phyloP scores from a whole-genome alignment of 495 filamentous ascomycete species.

The Lophium mytilinum region DNA sequence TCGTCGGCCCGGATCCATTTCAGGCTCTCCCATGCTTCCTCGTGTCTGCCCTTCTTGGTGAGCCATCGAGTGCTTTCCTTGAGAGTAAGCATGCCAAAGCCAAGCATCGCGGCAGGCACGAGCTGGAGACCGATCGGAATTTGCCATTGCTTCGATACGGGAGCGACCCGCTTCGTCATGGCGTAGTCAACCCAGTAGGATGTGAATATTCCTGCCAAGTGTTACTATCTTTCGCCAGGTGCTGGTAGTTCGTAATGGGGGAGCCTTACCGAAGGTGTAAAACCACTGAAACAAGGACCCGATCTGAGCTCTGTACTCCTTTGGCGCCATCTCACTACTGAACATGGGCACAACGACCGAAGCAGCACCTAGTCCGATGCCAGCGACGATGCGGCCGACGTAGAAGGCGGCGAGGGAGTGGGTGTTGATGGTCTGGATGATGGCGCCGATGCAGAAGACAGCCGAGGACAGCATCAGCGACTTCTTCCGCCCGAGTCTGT shows the following conservation, averaged over 20 bases:
- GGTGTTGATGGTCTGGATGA: conserved; percentile 35
- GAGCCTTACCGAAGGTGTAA: conserved; percentile 3
- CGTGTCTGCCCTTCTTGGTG: conserved; percentile 44
- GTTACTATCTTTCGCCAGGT: background rate
- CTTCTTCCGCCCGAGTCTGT: conserved; percentile 31
- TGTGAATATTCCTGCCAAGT: conserved; percentile 1
- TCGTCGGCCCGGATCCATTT: conserved; percentile 50
- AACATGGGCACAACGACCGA: conserved; percentile 48
- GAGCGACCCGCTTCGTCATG: conserved; percentile 37
- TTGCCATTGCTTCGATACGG: conserved; percentile 41
- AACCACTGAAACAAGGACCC: conserved; percentile 35
- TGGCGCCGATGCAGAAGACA: conserved; percentile 35
- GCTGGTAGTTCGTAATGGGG: too few species aligned
- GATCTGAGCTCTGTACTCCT: conserved; percentile 46
- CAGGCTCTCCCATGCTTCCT: conserved; percentile 49
- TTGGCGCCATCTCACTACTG: conserved; percentile 47
- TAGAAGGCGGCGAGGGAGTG: conserved; percentile 35
- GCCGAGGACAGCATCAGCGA: conserved; percentile 33
- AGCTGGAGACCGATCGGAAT: conserved; percentile 51
- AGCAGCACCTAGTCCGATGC: conserved; percentile 47
- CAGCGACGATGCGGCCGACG: conserved; percentile 42
- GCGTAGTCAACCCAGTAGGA: conserved; percentile 34
- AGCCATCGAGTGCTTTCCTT: conserved; percentile 59
- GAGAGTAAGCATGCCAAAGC: conserved; percentile 43
- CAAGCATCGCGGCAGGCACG: conserved; percentile 44